Evolutionary conservation across 208 protist species (phyloP).

Genomic region (Borovskyia barvae): DNA sequence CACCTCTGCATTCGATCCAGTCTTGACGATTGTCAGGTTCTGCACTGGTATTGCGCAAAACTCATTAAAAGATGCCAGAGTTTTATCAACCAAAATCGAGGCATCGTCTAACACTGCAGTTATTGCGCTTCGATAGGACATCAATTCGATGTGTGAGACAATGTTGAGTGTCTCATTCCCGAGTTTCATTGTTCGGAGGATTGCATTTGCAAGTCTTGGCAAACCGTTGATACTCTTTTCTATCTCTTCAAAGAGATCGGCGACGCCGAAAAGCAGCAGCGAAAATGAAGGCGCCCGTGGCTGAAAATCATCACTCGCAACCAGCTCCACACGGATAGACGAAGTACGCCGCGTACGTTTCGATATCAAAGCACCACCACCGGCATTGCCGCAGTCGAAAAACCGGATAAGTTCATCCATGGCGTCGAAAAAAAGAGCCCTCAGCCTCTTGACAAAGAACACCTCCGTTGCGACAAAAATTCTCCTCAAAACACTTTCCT

Average conservation of each 20-base stretch:
- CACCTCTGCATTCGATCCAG: constrained; percentile 26
- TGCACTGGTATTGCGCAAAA: constrained; percentile 58
- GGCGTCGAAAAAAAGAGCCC: constrained; percentile 49
- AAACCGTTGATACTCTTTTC: constrained; percentile 51
- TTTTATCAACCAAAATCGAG: constrained; percentile 37
- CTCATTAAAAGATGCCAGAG: constrained; percentile 35
- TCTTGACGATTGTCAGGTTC: constrained; percentile 32
- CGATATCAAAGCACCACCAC: constrained; percentile 21
- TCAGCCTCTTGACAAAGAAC: constrained; percentile 66
- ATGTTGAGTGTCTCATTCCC: constrained; percentile 36
- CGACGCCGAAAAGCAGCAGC: constrained; percentile 52
- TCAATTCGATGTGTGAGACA: constrained; percentile 34
- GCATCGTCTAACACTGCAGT: constrained; percentile 38
- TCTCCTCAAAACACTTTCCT: constrained; percentile 40
- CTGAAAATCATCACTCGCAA: constrained; percentile 48
- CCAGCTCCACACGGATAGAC: constrained; percentile 52
- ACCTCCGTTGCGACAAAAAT: constrained; percentile 71
- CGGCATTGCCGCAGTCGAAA: constrained; percentile 38
- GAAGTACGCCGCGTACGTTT: constrained; percentile 33
- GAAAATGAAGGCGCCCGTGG: constrained; percentile 63
- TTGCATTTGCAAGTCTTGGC: constrained; percentile 44
- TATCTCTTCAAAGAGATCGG: constrained; percentile 67
- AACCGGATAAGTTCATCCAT: constrained; percentile 54
- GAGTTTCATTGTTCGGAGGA: constrained; percentile 65
- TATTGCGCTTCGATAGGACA: constrained; percentile 31